Evolutionary conservation across 2,329 filamentous ascomycete species (phyloP), one percentile per base, ranked within the genome.

Genomic region (Phyllachora maydis): DNA sequence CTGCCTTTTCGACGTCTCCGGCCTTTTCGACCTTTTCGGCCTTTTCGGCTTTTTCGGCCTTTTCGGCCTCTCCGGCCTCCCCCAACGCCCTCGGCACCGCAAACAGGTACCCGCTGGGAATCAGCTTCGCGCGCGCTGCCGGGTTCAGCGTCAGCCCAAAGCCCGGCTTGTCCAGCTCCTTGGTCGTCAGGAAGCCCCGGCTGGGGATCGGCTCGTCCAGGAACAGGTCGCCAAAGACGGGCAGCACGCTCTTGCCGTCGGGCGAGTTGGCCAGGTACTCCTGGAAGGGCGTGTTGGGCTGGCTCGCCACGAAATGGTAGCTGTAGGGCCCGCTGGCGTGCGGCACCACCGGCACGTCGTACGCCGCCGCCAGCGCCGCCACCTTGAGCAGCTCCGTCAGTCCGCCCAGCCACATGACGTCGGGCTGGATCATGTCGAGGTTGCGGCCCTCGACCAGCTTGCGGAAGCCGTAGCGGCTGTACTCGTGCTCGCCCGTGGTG

Each of bases 341-440:
- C n/a, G 83, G 83, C 9, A 93, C 79, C 10, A 93, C 82, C 8
- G 83, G 83, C 29, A 93, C 76, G 41, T 93, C 83, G 48, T 93
- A 93, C 12, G 83, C 83, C 4, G 82, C 68, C 4, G 83, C 83
- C 66, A 90, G 74, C 25, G 82, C 75, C 10, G 81, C 65, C 24
- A 93, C 74, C 50, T 81, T 88, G 34, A 93, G 68, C 28, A 93
- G 61, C 50, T 93, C 83, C 1, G 83, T 93, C 59, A 93, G 48
- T 30, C 83, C 83, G 31, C 83, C 83, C 9, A 92, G 69, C 83
- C 83, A 93, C 83, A 93, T 93, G 32, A 93, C 82, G 41, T 93
- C 83, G 9, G 83, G 83, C 52, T 92, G 83, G 39, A 93, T 69
- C 36, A 93, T 91, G 45, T 93, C 83, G 29, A 93, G 56, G 49